These are phyloP conservation scores for Termitomyces sp. DNA, from an alignment of 768 basidiomycete genomes.

Conservation along the genomic window DNA sequence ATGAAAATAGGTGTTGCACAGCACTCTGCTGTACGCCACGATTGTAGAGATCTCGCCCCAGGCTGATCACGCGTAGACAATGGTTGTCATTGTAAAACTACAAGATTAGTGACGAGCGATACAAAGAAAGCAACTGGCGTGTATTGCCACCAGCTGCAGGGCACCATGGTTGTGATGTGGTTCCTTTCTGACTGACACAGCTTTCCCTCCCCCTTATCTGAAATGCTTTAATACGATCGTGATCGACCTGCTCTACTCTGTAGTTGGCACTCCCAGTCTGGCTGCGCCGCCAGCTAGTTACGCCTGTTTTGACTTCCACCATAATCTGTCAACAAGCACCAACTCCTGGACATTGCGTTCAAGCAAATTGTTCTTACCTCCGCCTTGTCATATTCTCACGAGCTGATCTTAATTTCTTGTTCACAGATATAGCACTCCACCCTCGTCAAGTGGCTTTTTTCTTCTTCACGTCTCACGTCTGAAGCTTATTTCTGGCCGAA, in stretches of 20 bases:
- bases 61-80: neutral
- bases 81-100: neutral
- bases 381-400: neutral
- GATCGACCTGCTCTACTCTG: neutral
- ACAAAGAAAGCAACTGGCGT: no score
- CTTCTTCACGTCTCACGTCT: neutral
- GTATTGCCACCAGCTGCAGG: neutral
- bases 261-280: neutral
- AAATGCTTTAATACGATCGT: constrained; percentile 1
- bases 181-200: neutral
- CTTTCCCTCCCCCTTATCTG: neutral
- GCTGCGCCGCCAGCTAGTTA: neutral
- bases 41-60: neutral
- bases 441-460: neutral
- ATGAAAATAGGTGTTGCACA: no score
- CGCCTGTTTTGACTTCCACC: neutral
- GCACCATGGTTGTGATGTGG: no score
- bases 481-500: constrained; percentile 1
- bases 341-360: neutral
- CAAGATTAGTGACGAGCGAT: neutral
- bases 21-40: no score
- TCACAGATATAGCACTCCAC: neutral
- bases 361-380: neutral
- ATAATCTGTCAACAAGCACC: neutral
- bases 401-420: neutral